A percentile compares a stretch with the other conserved stretches of the same genome.
Evolutionary conservation across 371 early-diverging fungal genomes (phyloP).

Genomic region (Rhizopus delemar): DNA sequence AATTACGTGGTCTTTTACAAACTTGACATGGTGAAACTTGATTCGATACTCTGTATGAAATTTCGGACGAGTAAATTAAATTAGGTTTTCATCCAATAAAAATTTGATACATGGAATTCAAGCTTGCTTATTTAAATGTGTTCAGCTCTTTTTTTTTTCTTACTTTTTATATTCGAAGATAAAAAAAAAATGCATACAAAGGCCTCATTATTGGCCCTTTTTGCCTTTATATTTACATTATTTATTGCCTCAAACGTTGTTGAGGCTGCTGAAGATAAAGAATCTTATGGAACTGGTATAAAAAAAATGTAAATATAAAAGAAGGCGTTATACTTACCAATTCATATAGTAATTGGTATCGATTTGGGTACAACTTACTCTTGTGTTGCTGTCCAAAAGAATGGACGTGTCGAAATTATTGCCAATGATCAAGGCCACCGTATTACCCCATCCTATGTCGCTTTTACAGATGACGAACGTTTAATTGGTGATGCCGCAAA

Average conservation of each 20-base stretch:
- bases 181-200: conserved; percentile 42
- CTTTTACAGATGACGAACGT: conserved; percentile 81
- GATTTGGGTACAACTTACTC: conserved; percentile 99
- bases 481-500: conserved; percentile 89
- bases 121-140: conserved; percentile 11
- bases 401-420: conserved; percentile 85
- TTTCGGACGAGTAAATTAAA: conserved; percentile 23
- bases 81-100: conserved; percentile 37
- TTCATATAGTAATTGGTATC: conserved; percentile 47
- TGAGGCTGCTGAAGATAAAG: conserved; percentile 43
- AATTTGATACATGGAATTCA: conserved; percentile 44
- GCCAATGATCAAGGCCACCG: conserved; percentile 80
- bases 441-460: conserved; percentile 91
- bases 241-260: conserved; percentile 37
- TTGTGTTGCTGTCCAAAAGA: conserved; percentile 93
- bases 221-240: conserved; percentile 44
- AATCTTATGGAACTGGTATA: conserved; percentile 56
- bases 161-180: conserved; percentile 17
- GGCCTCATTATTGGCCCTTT: conserved; percentile 50
- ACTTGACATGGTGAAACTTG: conserved; percentile 31
- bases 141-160: conserved; percentile 11
- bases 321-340: no score
- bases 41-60: conserved; percentile 17
- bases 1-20: no score
- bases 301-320: neutral